These are phyloP conservation scores for Tardiomyces depauwii DNA, from an alignment of 1,139 yeast species.

Conservation along the genomic window DNA sequence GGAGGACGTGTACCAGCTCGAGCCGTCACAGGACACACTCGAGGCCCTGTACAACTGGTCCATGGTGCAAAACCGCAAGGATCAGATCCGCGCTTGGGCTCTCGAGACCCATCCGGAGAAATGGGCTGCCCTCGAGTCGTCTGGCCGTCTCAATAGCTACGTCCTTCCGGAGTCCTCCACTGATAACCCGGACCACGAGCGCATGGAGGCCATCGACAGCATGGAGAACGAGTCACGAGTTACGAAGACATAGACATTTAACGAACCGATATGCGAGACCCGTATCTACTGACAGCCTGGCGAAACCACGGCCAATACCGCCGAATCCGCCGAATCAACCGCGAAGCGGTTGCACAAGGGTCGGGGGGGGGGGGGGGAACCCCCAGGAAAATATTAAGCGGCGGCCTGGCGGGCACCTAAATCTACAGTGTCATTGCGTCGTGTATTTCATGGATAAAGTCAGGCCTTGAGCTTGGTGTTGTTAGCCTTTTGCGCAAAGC, in stretches of 20 bases:
- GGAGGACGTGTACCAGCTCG: conserved; percentile 35
- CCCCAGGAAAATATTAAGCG: too few relatives aligned
- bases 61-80: conserved; percentile 37
- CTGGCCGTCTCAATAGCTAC: neutral
- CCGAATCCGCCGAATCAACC: too few relatives aligned
- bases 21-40: conserved; percentile 40
- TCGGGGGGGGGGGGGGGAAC: too few relatives aligned
- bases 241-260: too few relatives aligned
- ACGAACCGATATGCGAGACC: too few relatives aligned
- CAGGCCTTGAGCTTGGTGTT: conserved; percentile 18
- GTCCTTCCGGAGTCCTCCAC: neutral
- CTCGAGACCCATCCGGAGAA: conserved; percentile 27
- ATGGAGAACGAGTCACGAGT: too few relatives aligned
- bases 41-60: conserved; percentile 54
- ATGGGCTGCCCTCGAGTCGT: conserved; percentile 31
- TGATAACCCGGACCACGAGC: neutral
- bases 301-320: too few relatives aligned
- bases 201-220: neutral
- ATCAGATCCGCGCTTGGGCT: conserved; percentile 46
- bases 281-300: too few relatives aligned
- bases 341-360: too few relatives aligned
- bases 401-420: too few relatives aligned
- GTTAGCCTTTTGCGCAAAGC: conserved; percentile 71
- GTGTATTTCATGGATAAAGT: neutral
- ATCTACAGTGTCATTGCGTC: too few relatives aligned